Base-by-base conservation (phyloP, 192 early-diverging fungal species). In the Coemansia sp. region DNA sequence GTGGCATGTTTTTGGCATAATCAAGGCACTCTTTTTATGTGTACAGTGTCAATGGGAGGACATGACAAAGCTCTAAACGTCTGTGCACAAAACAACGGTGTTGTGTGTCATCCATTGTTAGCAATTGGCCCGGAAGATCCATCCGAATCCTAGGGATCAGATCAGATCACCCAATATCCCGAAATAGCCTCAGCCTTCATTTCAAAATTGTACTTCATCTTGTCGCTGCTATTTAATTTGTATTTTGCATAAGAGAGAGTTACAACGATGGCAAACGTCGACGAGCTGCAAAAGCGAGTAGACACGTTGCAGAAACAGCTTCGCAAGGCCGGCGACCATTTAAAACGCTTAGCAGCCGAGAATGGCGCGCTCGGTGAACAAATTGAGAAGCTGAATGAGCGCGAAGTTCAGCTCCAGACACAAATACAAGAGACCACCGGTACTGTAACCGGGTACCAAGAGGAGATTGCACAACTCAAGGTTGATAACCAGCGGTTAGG, bases 341-440 rank as follows among this genome's bases (percentile, higher is more conserved):
- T 86, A 41, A 80, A 83, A 61, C 71, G 79, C 18, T 64, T 90
- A 10, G 75, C 80, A 1, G 68, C 87, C 33, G 89, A 89, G 58
- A 89, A 89, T 53, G 85, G 81, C 29, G 57, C 74, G 5, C 71
- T 86, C 2, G 69, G 70, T 8, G 73, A 78, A 44, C 75, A 86
- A 53, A 70, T 84, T 8, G 87, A 87, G 10, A 69, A 46, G 52
- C 66, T 86, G 31, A 70, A 67, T n/a, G 72, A 55, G 13, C 69
- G 72, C 53, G 72, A 80, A 27, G 33, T 65, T 3, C 53, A 74
- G 70, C 53, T 69, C 6, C 64, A 76, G 52, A 57, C 67, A 46
- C 70, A 74, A 70, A 39, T 62, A 41, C 71, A 72, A 46, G 66
- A 77, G 66, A 55, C 71, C 18, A 33, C 58, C 3, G 46, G 61